Base-by-base conservation (phyloP, 768 basidiomycete species). In the Terana coerulea region DNA sequence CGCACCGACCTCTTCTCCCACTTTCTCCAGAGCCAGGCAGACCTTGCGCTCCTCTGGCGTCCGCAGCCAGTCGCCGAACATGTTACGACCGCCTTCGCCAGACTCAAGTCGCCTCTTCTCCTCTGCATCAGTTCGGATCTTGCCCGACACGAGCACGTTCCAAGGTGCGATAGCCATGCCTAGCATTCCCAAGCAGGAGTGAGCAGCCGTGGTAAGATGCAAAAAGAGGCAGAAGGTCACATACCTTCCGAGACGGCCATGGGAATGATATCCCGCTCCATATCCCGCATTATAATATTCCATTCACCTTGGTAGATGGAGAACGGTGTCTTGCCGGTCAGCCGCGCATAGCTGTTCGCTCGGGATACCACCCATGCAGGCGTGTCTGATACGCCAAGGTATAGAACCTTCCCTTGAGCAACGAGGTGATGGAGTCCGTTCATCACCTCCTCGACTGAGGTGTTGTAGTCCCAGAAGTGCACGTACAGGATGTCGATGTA, bases 401-500 rank as follows among this genome's bases (percentile, higher is more conserved):
- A 65, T 17, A 67, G 58, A 3, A 81, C 78, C 55, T 82, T 80
- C 15, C 80, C 75, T 28, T 69, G 59, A 7, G 61, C 63, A 30
- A 84, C 76, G 29, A 84, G 70, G 17, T 70, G 64, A 54, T 84
- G 77, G 6, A 84, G 66, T 7, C 69, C 63, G 34, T 73, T 71
- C 79, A 84, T 80, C 35, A 83, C 64, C 62, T 85, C 81, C 59
- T 78, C 75, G 41, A 84, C 68, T 14, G 69, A 67, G 9, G 77
- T 79, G 12, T 69, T 63, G 53, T 68, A 61, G 57, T 81, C 79
- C 78, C 78, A 77, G 60, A 64, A 76, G 53, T 80, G 79, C 6
- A 79, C 56, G 49, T 77, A 76, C 19, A 77, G 60, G 39, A 77
- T 65, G 56, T 77, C 76, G 51, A 77, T 69, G 56, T 75, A 76